Base-by-base conservation (phyloP, 2,329 filamentous ascomycete species). In the Raffaelea albimanens region DNA sequence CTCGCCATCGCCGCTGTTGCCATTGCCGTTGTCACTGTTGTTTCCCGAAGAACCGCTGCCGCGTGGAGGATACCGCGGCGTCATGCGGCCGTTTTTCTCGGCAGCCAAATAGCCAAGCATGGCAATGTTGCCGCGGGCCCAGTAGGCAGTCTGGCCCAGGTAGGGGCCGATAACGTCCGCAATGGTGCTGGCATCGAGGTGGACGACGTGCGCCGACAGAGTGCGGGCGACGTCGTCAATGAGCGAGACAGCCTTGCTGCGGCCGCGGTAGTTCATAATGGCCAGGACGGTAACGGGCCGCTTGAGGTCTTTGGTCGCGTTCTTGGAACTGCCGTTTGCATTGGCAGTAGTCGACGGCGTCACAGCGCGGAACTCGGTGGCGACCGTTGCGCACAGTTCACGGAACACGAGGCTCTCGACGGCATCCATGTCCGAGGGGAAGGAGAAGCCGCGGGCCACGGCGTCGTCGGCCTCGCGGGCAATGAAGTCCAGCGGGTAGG, bases 131-230 rank as follows among this genome's bases (percentile, higher is more conserved):
- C 76, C 73, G 13, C 70, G 71, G 4, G 67, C 65, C 63, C 65
- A 70, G 50, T 76, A 59, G 7, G 60, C 57, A 8, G 65, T 72
- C 57, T 85, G 80, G 4, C 82, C 83, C 10, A 90, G 64, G 56
- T 89, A 87, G 40, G 78, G 72, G 3, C 82, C 83, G 1, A 83
- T 72, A 22, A 93, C 67, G 44, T 82, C 73, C 3, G 83, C 83
- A 46, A 94, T 66, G 57, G 85, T 82, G 52, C 82, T 76, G 1
- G 86, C 79, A 57, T 82, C 77, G 11, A 94, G 60, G 19, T 77
- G 73, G 29, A 93, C 66, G 3, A 91, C 58, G 54, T 91, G 80
- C 3, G 85, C 82, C 7, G 67, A 67, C 5, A 85, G 66, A 31
- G 60, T 54, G 7, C 51, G 53, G 3, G 61, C 64, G 19, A 63